Evolutionary conservation across 306 rosid species (phyloP), one percentile per base, ranked within the genome.

Genomic region (Gillenia trifoliata): DNA sequence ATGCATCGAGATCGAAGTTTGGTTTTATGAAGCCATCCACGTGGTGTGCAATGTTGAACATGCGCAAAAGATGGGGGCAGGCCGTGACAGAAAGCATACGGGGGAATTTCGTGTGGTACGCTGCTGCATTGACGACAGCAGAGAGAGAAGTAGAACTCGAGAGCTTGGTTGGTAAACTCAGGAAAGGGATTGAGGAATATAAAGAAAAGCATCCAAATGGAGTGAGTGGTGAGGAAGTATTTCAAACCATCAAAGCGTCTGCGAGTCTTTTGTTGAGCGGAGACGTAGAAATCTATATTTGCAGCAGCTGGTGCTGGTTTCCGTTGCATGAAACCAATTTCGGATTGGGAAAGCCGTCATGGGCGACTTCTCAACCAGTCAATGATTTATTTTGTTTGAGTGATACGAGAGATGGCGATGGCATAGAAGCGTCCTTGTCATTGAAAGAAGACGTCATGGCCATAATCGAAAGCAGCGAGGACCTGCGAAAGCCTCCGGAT

Each of bases 261-360:
- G 8, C 22, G 0, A 25, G 20, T 7, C 38, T 26, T 15, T 17
- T 38, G 30, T 3, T 3, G 22, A 22, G 23, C 2, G 5, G 3
- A 15, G 23, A 67, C 15, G 2, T 6, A 6, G 23, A 67, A 1
- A 15, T 0, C 28, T 61, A 59, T 9, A 10, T 33, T 11, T 40
- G 71, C 78, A 74, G 23, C 36, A 36, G 52, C 16, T 30, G 22
- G 12, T 66, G 71, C 22, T 11, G 71, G 31, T 66, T 66, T 23
- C n/a, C 55, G 1, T 66, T 13, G 5, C 23, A 41, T 0, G 55
- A 23, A 12, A 20, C 71, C n/a, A 15, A 41, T 13, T 36, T 66
- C 43, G 71, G 71, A 66, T 40, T 54, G 71, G 71, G 55, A 41
- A 40, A 6, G 30, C 52, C 69, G 11, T 19, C 68, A 8, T 64